phyloP scores from a whole-genome alignment of 75 land plant species.

The Sequoia sempervirens region DNA sequence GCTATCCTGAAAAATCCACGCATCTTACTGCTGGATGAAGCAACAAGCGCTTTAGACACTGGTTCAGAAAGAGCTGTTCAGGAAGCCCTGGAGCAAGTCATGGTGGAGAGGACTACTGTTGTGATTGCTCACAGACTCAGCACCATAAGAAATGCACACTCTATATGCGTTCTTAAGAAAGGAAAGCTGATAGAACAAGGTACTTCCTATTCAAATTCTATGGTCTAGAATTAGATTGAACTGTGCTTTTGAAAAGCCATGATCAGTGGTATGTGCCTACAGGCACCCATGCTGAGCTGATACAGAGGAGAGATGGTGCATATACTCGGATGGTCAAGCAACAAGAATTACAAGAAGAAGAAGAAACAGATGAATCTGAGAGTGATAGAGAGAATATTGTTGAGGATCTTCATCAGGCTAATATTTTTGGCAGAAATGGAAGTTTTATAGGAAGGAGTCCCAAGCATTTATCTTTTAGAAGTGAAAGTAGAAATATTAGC shows the following conservation, averaged over 20 bases:
- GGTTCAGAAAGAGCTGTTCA: conserved; percentile 41
- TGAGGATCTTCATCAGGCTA: conserved; percentile 10
- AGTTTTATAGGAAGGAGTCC: conserved; percentile 11
- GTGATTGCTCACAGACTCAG: conserved; percentile 49
- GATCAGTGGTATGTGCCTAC: not conserved
- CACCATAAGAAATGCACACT: conserved; percentile 34
- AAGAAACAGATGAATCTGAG: conserved; percentile 11
- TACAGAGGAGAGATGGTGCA: conserved; percentile 49
- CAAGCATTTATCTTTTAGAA: not conserved
- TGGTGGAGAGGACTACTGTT: conserved; percentile 40
- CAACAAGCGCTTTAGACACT: conserved; percentile 48
- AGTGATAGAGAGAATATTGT: conserved; percentile 2
- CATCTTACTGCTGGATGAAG: conserved; percentile 45
- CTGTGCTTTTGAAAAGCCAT: not conserved
- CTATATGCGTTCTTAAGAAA: conserved; percentile 37
- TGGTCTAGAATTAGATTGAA: not conserved
- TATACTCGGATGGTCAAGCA: conserved; percentile 60
- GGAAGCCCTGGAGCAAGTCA: conserved; percentile 36
- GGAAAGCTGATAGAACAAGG: conserved; percentile 22
- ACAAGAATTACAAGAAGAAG: conserved; percentile 13
- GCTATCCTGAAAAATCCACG: conserved; percentile 44
- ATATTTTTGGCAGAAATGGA: not conserved
- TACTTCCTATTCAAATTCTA: not conserved
- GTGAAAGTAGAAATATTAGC: not conserved
- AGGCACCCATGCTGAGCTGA: conserved; percentile 64